A percentile compares a stretch with the other conserved stretches of the same genome.
phyloP scores from a whole-genome alignment of 2,329 filamentous ascomycete genomes.

The Neoarthrinium moseri region DNA sequence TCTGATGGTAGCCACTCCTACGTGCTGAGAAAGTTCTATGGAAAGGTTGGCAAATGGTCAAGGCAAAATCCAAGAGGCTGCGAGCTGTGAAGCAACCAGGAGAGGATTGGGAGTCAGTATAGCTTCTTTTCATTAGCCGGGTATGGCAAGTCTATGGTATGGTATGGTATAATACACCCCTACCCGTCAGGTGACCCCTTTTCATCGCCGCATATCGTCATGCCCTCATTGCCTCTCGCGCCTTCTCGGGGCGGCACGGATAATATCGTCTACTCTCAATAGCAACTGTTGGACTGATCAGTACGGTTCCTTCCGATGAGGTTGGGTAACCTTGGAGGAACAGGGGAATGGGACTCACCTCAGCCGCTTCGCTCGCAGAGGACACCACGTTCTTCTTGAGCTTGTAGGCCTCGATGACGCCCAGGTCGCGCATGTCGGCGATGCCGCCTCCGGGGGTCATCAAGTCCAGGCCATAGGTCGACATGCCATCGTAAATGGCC shows the following conservation, averaged over 20 bases:
- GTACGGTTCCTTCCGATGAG: conserved; percentile 25
- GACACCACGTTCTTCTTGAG: conserved; percentile 97
- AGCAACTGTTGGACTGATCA: conserved; percentile 60
- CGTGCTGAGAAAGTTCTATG: too few relatives aligned
- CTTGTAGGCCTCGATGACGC: conserved; percentile 98
- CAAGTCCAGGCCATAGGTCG: conserved; percentile 86
- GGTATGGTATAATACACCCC: conserved; percentile 12
- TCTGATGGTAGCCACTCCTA: too few relatives aligned
- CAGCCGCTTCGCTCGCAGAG: conserved; percentile 92
- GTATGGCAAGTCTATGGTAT: conserved; percentile 13
- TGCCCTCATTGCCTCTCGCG: conserved; percentile 67
- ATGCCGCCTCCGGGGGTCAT: conserved; percentile 88
- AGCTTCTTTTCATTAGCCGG: conserved; percentile 12
- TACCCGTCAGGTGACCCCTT: conserved; percentile 3
- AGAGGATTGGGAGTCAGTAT: too few relatives aligned
- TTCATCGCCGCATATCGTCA: background rate
- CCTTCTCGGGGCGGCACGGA: conserved; percentile 83
- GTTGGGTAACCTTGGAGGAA: background rate
- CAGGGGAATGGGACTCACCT: conserved; percentile 58
- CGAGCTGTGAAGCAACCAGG: too few relatives aligned
- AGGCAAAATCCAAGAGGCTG: too few relatives aligned
- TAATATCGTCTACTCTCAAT: conserved; percentile 95
- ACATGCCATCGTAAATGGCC: conserved; percentile 92
- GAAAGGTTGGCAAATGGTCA: too few relatives aligned
- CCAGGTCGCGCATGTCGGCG: conserved; percentile 91